Evolutionary conservation across 129 eudicot species (phyloP), one percentile per base, ranked within the genome.

Genomic region (Chrysanthemum lavandulifolium): DNA sequence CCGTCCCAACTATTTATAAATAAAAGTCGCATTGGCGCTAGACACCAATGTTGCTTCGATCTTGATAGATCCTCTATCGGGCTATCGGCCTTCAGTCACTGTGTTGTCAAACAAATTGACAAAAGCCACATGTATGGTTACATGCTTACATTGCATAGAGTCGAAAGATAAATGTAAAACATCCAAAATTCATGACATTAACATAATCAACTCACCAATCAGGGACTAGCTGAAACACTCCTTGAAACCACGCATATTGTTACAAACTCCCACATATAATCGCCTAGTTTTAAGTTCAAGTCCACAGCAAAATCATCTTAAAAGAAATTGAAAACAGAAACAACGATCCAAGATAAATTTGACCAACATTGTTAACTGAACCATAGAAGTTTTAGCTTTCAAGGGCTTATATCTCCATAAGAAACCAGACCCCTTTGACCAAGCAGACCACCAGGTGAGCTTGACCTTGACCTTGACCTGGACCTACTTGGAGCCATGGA

Each of bases 391-490:
- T 49, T 82, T 8, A 7, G 47, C 47, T 0, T 40, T 40, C 67
- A 69, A 66, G 88, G 86, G 65, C 96, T 94, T 51, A 80, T 61
- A 82, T 94, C 99, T 12, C 86, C 99, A 78, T 94, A 94, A 1
- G 99, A 89, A 51, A 94, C 99, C 75, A 94, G 56, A 31, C 99
- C 97, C 78, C 96, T 87, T 76, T 82, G 87, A 31, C 75, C 91
- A 19, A 52, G 47, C 47, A 40, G 47, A 40, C 47, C 47, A 40
- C 47, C 80, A 27, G 96, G 88, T 54, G 96, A 82, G 79, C 88
- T 89, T 57, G 80, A 23, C 25, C 25, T 23, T 23, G 25, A 75
- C 47, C 47, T 40, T 6, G 47, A 31, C 51, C 63, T 66, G 7
- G 77, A 75, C 68, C 79, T 66, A 92, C 61, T 77, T 61, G 2